These are phyloP conservation scores for Pelagophyceae sp. DNA, from an alignment of 352 stramenopile species.

Conservation along the genomic window DNA sequence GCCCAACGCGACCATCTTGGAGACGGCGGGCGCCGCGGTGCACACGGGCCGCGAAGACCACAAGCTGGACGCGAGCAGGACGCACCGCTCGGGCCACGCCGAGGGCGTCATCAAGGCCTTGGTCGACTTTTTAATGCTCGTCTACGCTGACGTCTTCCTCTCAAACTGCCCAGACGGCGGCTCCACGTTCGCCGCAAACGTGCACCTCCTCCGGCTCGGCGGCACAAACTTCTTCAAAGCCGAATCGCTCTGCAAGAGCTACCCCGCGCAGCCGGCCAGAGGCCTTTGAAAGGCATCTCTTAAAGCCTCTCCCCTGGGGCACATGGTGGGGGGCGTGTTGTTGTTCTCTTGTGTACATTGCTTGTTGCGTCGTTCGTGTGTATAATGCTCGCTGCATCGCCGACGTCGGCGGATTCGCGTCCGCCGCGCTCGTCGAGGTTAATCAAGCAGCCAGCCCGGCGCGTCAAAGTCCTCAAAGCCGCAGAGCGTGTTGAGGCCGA, in stretches of 20 bases:
- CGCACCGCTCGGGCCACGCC: background rate
- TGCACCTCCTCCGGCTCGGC: background rate
- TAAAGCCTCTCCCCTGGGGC: too few species aligned
- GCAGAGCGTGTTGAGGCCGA: slow-evolving; percentile 6
- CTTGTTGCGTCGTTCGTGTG: too few species aligned
- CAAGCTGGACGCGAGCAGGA: background rate
- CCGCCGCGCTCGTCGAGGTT: background rate
- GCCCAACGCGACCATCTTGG: background rate
- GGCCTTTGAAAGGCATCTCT: too few species aligned
- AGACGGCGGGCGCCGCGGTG: background rate
- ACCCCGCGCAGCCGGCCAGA: too few species aligned
- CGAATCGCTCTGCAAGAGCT: too few species aligned
- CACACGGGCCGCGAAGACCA: background rate
- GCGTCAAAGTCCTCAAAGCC: slow-evolving; percentile 21
- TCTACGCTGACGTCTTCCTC: background rate
- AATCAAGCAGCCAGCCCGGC: slow-evolving; percentile 13
- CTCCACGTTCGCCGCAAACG: background rate
- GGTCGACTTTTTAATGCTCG: background rate
- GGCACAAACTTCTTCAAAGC: too few species aligned
- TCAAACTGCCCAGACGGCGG: background rate
- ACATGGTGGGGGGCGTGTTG: too few species aligned
- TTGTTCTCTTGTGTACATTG: too few species aligned
- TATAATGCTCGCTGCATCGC: too few species aligned
- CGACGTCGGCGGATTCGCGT: too few species aligned
- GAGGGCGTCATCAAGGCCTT: background rate